Evolutionary conservation across 805 yeast species (phyloP).

Genomic region (Lipomyces kockii): DNA sequence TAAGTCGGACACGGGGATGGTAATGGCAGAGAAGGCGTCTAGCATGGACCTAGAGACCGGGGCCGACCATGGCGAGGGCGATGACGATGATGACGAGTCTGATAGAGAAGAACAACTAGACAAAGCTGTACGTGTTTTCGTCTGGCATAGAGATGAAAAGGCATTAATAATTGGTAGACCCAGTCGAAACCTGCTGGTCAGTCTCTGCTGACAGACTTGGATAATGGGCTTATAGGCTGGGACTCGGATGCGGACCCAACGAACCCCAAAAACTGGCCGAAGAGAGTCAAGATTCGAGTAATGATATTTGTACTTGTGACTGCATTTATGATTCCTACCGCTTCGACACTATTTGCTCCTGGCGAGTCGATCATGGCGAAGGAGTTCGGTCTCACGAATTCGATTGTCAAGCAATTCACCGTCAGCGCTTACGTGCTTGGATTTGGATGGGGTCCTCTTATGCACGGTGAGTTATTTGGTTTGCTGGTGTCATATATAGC

Average conservation of each 20-base stretch:
- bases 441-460: conserved; percentile 36
- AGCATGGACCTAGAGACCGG: background rate
- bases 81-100: background rate
- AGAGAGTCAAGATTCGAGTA: conserved; percentile 47
- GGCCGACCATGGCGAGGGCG: no score
- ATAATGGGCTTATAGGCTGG: conserved; percentile 36
- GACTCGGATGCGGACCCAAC: conserved; percentile 45
- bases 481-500: conserved; percentile 26
- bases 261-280: conserved; percentile 48
- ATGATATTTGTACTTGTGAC: conserved; percentile 40
- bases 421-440: conserved; percentile 34
- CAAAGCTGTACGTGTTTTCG: background rate
- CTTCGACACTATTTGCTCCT: conserved; percentile 33
- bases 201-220: conserved; percentile 18
- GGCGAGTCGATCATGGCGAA: conserved; percentile 46
- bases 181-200: conserved; percentile 1
- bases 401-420: conserved; percentile 26
- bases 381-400: conserved; percentile 29
- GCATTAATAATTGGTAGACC: background rate
- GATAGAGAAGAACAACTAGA: background rate
- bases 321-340: conserved; percentile 33
- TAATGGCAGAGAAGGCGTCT: background rate
- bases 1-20: background rate
- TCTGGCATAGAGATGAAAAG: background rate
- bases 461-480: conserved; percentile 33